phyloP scores from a whole-genome alignment of 495 filamentous ascomycete genomes.

The Penicillium arizonense region DNA sequence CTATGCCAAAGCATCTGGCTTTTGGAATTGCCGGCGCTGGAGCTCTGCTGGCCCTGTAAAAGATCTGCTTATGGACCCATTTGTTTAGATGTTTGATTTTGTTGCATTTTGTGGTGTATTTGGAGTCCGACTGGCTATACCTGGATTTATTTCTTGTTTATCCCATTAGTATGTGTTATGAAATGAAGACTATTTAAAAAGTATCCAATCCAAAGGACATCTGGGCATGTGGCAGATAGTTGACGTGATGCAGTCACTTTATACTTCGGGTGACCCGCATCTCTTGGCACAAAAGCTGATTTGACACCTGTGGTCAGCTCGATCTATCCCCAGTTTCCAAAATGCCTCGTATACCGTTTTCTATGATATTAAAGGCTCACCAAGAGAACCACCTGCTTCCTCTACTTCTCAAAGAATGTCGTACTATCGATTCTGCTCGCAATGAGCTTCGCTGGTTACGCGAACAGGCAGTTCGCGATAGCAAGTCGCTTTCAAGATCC shows the following conservation, averaged over 20 bases:
- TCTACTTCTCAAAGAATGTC: constrained; percentile 66
- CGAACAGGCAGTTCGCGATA: constrained; percentile 51
- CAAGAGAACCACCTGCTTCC: constrained; percentile 58
- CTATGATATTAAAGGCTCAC: constrained; percentile 56
- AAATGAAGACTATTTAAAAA: background rate
- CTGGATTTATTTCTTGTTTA: constrained; percentile 1
- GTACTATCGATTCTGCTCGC: constrained; percentile 61
- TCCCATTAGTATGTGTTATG: constrained; percentile 1
- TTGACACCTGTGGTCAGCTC: background rate
- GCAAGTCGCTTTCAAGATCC: constrained; percentile 6
- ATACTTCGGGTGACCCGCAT: background rate
- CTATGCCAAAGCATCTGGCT: constrained; percentile 22
- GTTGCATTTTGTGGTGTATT: constrained; percentile 10
- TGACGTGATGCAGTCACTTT: background rate
- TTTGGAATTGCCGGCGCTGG: constrained; percentile 29
- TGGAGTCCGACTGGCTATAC: constrained; percentile 11
- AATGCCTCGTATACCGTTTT: constrained; percentile 76
- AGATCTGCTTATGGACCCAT: background rate
- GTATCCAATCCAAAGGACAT: no score
- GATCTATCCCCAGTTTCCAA: background rate
- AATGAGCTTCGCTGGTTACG: constrained; percentile 88
- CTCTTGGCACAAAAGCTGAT: background rate
- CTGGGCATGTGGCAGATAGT: no score
- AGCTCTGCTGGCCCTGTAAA: constrained; percentile 24
- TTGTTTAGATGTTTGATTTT: background rate